Percentiles rank a stretch among this genome's conserved stretches.
phyloP scores from a whole-genome alignment of 768 basidiomycete genomes.

The Calvatia gigantea region DNA sequence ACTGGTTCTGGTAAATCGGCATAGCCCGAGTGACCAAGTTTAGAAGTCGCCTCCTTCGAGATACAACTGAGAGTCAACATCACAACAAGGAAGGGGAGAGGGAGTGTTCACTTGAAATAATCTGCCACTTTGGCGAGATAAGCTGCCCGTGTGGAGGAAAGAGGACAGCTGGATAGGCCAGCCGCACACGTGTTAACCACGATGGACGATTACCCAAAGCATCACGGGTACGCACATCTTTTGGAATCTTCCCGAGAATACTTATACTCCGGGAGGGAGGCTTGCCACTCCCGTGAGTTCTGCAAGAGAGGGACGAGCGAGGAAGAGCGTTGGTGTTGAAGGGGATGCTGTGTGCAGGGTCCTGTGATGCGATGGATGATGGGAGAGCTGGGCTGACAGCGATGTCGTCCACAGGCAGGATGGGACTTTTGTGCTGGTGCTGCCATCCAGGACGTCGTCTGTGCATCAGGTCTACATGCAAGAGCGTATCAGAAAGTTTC shows the following conservation, averaged over 20 bases:
- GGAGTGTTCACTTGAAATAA: conserved; percentile 24
- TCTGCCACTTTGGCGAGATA: conserved; percentile 23
- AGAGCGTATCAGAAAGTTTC: neutral
- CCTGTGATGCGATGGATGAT: neutral
- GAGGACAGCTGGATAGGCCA: conserved; percentile 33
- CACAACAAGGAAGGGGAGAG: conserved; percentile 3
- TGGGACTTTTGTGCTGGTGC: neutral
- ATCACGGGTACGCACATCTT: conserved; percentile 28
- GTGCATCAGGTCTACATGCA: conserved; percentile 3
- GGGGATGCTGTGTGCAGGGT: conserved; percentile 1
- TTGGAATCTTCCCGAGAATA: conserved; percentile 25
- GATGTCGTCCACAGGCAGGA: neutral
- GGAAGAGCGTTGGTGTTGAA: conserved; percentile 1
- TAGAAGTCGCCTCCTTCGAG: conserved; percentile 14
- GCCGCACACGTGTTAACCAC: conserved; percentile 50
- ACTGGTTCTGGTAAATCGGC: conserved; percentile 25
- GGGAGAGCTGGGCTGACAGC: conserved; percentile 2
- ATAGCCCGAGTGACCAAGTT: conserved; percentile 28
- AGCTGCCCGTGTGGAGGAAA: conserved; percentile 38
- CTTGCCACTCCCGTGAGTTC: conserved; percentile 8
- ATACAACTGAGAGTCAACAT: conserved; percentile 15
- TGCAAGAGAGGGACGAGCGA: conserved; percentile 4
- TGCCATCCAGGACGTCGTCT: conserved; percentile 4
- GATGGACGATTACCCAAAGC: conserved; percentile 17
- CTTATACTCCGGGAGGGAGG: conserved; percentile 22